Evolutionary conservation across 2,329 filamentous ascomycete species (phyloP).

Genomic region (Coniochaeta sp.): DNA sequence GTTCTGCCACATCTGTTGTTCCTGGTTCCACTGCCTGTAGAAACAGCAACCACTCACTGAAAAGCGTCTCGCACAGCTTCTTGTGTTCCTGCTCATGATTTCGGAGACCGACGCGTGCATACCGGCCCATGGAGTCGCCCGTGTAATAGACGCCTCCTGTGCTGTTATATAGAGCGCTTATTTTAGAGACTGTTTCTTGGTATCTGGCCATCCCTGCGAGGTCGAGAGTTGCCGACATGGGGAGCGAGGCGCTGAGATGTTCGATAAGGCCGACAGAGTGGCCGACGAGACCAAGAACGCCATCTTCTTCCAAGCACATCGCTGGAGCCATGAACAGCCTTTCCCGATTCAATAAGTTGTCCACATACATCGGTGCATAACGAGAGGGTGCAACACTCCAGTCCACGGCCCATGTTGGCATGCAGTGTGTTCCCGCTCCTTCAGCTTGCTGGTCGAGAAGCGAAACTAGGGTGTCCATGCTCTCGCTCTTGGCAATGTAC

Average conservation of each 20-base stretch:
- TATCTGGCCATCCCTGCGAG: background rate
- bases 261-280: conserved; percentile 2
- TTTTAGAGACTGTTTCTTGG: background rate
- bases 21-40: background rate
- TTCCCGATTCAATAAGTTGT: conserved; percentile 1
- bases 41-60: conserved; percentile 1
- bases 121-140: conserved; percentile 2
- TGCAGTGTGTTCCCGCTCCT: background rate
- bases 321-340: background rate
- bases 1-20: background rate
- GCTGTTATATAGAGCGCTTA: conserved; percentile 1
- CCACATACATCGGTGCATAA: conserved; percentile 3
- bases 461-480: background rate
- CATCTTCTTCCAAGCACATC: background rate
- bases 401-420: conserved; percentile 5
- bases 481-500: conserved; percentile 4
- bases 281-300: conserved; percentile 3
- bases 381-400: background rate
- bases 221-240: background rate
- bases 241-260: background rate
- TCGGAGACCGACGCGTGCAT: conserved; percentile 2
- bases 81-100: conserved; percentile 2
- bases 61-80: conserved; percentile 1
- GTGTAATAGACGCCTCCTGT: conserved; percentile 5
- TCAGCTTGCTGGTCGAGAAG: background rate